These are phyloP conservation scores for Plasmopara viticola DNA, from an alignment of 352 stramenopile species.

Conservation along the genomic window DNA sequence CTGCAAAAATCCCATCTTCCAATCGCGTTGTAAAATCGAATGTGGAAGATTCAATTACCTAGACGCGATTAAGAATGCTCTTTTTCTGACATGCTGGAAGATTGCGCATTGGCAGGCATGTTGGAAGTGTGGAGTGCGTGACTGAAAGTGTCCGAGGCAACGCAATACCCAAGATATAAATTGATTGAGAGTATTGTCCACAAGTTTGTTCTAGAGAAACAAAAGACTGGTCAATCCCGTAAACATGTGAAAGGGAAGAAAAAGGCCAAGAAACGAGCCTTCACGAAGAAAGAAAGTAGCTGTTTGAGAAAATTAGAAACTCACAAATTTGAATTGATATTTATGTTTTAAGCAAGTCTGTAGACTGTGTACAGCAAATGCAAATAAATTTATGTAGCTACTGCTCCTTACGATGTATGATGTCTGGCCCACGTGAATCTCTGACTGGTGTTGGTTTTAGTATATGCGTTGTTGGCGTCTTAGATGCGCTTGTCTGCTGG, in stretches of 20 bases:
- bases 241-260: slow-evolving; percentile 14
- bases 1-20: slow-evolving; percentile 34
- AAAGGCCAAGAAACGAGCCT: slow-evolving; percentile 2
- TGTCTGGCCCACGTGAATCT: no score
- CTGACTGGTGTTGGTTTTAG: no score
- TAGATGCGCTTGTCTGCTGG: no score
- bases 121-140: slow-evolving; percentile 63
- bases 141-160: slow-evolving; percentile 41
- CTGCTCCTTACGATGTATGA: no score
- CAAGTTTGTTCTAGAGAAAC: slow-evolving; percentile 35
- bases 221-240: background rate
- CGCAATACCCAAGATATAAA: slow-evolving; percentile 37
- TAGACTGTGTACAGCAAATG: no score
- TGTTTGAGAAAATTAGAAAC: background rate
- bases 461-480: no score
- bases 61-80: background rate
- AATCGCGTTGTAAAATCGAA: slow-evolving; percentile 35
- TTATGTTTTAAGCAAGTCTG: no score
- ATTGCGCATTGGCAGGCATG: slow-evolving; percentile 56
- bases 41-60: slow-evolving; percentile 39
- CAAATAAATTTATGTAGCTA: no score
- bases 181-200: slow-evolving; percentile 46
- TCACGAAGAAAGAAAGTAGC: slow-evolving; percentile 8
- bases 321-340: no score
- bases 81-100: slow-evolving; percentile 44